Evolutionary conservation across 2,329 filamentous ascomycete species (phyloP).

Genomic region (Diaporthe sp.): DNA sequence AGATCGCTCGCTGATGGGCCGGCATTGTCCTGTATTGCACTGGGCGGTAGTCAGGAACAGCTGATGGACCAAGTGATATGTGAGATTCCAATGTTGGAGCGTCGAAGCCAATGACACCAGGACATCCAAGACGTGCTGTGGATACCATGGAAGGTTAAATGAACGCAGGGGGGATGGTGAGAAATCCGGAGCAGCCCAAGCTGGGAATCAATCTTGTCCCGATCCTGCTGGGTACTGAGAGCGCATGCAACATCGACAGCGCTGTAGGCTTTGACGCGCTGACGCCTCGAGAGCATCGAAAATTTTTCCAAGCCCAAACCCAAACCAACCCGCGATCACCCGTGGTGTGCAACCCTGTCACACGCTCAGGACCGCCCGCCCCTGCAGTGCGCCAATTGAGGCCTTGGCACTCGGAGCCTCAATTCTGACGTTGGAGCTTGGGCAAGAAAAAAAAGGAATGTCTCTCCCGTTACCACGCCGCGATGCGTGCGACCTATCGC

Average conservation of each 20-base stretch:
- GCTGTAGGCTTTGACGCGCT: neutral
- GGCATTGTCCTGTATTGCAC: neutral
- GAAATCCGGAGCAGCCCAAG: conserved; percentile 1
- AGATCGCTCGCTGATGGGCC: conserved; percentile 7
- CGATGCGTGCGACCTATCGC: conserved; percentile 20
- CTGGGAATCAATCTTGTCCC: neutral
- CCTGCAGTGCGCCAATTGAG: conserved; percentile 14
- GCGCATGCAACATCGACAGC: neutral
- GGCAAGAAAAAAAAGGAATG: neutral
- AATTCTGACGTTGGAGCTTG: conserved; percentile 32
- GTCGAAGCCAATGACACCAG: neutral
- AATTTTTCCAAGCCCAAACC: conserved; percentile 31
- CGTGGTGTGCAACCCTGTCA: conserved; percentile 22
- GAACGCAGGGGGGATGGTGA: neutral
- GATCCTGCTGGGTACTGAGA: neutral
- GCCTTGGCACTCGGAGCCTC: conserved; percentile 35
- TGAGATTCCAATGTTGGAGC: neutral
- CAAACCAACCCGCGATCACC: conserved; percentile 37
- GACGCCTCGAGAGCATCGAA: conserved; percentile 15
- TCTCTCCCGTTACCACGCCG: neutral
- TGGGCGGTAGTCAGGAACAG: neutral
- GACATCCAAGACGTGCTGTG: neutral
- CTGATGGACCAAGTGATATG: neutral
- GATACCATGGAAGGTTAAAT: neutral
- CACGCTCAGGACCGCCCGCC: conserved; percentile 1